Conservation (phyloP, 1,284 basidiomycete genomes). For the Coniophora puteana region DNA sequence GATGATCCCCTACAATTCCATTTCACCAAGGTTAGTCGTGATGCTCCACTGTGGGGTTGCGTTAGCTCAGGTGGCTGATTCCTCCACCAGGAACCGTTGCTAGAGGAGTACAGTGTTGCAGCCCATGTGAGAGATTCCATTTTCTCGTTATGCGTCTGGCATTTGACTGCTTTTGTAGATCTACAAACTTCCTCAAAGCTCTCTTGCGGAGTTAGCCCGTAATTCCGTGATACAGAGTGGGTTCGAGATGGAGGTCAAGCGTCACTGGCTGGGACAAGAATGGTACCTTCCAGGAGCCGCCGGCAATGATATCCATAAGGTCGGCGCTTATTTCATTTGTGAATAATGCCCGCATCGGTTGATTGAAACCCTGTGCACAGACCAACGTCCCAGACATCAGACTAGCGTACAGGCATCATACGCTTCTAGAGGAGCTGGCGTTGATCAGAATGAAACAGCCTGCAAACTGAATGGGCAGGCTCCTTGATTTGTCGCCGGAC, state of each 20-base stretch:
- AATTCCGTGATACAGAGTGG: conserved; percentile 97
- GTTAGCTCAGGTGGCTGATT: conserved; percentile 1
- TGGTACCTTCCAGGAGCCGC: conserved; percentile 89
- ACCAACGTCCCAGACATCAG: conserved; percentile 96
- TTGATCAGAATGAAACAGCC: conserved; percentile 45
- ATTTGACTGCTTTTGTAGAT: conserved; percentile 46
- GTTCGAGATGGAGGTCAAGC: conserved; percentile 98
- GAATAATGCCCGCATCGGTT: too few relatives aligned
- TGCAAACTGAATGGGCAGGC: not conserved
- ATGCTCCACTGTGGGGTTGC: not conserved
- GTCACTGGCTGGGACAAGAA: conserved; percentile 90
- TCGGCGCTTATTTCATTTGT: conserved; percentile 24
- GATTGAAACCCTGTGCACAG: conserved; percentile 36
- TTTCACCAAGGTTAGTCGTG: conserved; percentile 77
- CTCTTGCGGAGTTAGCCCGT: conserved; percentile 86
- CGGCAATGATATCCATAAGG: conserved; percentile 93
- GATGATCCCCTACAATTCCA: conserved; percentile 96
- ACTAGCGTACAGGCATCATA: conserved; percentile 86
- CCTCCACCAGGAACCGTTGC: conserved; percentile 74
- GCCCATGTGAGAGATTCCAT: conserved; percentile 69
- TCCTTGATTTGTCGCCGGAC: not conserved
- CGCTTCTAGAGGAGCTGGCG: conserved; percentile 83
- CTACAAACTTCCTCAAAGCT: conserved; percentile 86
- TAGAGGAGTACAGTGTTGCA: conserved; percentile 98
- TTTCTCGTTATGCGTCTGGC: conserved; percentile 1